Evolutionary conservation across 2,329 filamentous ascomycete genomes (phyloP).

Genomic region (Colletotrichum sp.): DNA sequence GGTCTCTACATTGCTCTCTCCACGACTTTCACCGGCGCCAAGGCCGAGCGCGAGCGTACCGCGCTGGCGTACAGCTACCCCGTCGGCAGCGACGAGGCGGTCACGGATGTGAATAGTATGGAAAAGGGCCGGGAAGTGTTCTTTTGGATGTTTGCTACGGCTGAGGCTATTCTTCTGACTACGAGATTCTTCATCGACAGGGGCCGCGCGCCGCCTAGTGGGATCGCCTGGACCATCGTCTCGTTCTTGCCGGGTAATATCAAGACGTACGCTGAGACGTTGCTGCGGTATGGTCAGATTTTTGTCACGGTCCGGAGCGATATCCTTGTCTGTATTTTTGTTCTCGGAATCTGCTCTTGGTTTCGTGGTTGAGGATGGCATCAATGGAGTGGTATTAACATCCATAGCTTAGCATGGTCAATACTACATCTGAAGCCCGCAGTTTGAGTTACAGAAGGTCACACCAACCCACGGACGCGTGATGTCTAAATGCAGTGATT

Average conservation of each 20-base stretch:
- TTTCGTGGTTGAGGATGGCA: slow-evolving; percentile 28
- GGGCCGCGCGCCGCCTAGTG: slow-evolving; percentile 59
- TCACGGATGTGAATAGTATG: slow-evolving; percentile 31
- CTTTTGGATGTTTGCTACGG: slow-evolving; percentile 83
- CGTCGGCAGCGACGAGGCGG: slow-evolving; percentile 28
- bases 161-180: slow-evolving; percentile 75
- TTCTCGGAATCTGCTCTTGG: slow-evolving; percentile 67
- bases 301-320: slow-evolving; percentile 75
- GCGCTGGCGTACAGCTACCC: slow-evolving; percentile 36
- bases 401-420: not conserved
- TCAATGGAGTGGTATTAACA: not conserved
- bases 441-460: not conserved
- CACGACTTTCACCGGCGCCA: slow-evolving; percentile 73
- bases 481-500: no score
- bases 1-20: slow-evolving; percentile 73
- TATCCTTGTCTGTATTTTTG: slow-evolving; percentile 78
- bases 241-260: slow-evolving; percentile 71
- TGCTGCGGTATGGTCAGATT: slow-evolving; percentile 72
- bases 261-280: slow-evolving; percentile 65
- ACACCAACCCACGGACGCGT: not conserved
- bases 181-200: slow-evolving; percentile 75
- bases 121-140: slow-evolving; percentile 55
- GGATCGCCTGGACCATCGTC: slow-evolving; percentile 67
- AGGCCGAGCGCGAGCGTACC: slow-evolving; percentile 58
- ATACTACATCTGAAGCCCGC: not conserved